Evolutionary conservation across 805 yeast species (phyloP).

Genomic region (Limtongia smithiae): DNA sequence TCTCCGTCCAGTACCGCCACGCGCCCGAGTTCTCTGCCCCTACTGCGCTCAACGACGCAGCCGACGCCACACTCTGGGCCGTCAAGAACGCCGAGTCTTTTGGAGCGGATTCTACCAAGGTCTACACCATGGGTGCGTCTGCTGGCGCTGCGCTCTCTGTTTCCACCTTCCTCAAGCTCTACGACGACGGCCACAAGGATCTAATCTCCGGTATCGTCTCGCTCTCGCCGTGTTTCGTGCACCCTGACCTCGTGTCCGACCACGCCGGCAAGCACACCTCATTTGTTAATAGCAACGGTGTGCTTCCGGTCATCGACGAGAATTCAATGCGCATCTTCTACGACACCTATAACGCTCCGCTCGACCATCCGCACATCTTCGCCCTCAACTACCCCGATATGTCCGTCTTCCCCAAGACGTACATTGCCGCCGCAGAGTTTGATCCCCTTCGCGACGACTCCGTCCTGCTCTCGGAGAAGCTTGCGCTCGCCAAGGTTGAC

Average conservation of each 20-base stretch:
- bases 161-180: conserved; percentile 2
- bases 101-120: conserved; percentile 4
- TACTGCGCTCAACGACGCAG: conserved; percentile 12
- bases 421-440: conserved; percentile 11
- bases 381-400: conserved; percentile 5
- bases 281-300: conserved; percentile 2
- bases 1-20: conserved; percentile 10
- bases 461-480: neutral
- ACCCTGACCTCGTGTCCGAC: neutral
- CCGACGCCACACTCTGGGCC: conserved; percentile 7
- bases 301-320: conserved; percentile 7
- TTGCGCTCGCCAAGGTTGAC: neutral
- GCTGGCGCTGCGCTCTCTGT: conserved; percentile 13
- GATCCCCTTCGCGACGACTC: conserved; percentile 12
- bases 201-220: conserved; percentile 2
- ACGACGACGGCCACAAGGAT: conserved; percentile 5
- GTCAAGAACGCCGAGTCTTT: neutral
- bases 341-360: conserved; percentile 8
- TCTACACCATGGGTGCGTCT: conserved; percentile 9
- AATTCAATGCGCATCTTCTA: conserved; percentile 10
- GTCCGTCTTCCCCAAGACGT: conserved; percentile 2
- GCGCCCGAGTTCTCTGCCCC: conserved; percentile 16
- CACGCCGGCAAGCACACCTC: conserved; percentile 6
- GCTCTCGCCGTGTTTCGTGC: conserved; percentile 8
- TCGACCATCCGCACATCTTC: conserved; percentile 8